phyloP scores from a whole-genome alignment of 164 flowering plant species.

The Magnolia changhungtana region DNA sequence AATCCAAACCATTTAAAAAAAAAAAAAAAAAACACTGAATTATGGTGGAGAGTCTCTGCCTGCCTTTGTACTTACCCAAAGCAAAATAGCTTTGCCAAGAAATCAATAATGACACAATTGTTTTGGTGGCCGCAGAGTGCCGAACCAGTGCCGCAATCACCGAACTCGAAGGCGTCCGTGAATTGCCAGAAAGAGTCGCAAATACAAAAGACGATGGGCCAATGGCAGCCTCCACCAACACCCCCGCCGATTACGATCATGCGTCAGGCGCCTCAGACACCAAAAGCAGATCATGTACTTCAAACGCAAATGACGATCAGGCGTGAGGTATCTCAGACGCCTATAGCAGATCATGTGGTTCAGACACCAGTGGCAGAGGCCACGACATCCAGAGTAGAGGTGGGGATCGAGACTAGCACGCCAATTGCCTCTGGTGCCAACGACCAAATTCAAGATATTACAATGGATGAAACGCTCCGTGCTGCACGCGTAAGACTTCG shows the following conservation, averaged over 20 bases:
- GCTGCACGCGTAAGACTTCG: constrained; percentile 9
- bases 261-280: background rate
- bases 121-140: background rate
- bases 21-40: too few species aligned
- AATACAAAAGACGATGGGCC: background rate
- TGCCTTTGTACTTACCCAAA: too few species aligned
- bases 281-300: background rate
- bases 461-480: constrained; percentile 1
- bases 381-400: background rate
- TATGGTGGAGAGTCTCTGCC: too few species aligned
- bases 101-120: background rate
- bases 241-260: background rate
- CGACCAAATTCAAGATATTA: background rate
- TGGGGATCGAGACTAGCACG: background rate
- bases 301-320: background rate
- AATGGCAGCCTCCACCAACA: background rate
- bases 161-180: background rate
- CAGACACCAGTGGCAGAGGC: background rate
- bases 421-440: background rate
- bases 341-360: background rate
- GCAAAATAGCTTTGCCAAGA: background rate
- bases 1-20: too few species aligned
- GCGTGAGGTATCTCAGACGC: background rate
- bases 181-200: background rate
- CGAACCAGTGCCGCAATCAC: background rate